Conservation (phyloP, 139 green algal species). For the Picochlorum sp. region DNA sequence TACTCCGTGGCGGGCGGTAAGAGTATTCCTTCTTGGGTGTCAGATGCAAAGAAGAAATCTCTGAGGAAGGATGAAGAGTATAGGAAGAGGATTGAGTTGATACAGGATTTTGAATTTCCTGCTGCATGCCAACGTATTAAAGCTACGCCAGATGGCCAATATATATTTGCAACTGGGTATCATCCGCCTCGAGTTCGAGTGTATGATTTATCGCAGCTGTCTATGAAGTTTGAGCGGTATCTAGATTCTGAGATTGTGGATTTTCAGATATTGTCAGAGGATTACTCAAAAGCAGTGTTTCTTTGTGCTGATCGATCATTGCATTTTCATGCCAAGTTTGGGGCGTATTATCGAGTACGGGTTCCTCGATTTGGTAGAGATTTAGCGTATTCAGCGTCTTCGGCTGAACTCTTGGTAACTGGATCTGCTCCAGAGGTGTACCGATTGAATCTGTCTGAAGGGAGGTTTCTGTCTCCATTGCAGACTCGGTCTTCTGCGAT, state of each 20-base stretch:
- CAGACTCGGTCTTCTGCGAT: slow-evolving; percentile 47
- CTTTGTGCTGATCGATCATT: slow-evolving; percentile 81
- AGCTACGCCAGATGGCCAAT: slow-evolving; percentile 74
- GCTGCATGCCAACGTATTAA: slow-evolving; percentile 77
- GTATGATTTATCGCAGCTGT: slow-evolving; percentile 90
- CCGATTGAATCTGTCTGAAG: slow-evolving; percentile 78
- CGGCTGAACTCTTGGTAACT: slow-evolving; percentile 74
- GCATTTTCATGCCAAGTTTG: slow-evolving; percentile 86
- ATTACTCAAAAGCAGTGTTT: slow-evolving; percentile 94
- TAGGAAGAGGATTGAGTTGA: slow-evolving; percentile 57
- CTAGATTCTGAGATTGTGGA: slow-evolving; percentile 90
- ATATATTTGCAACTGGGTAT: slow-evolving; percentile 76
- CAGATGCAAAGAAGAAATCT: slow-evolving; percentile 73
- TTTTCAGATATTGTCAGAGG: slow-evolving; percentile 85
- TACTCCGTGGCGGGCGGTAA: slow-evolving; percentile 86
- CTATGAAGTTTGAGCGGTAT: slow-evolving; percentile 94
- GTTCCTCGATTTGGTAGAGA: slow-evolving; percentile 65
- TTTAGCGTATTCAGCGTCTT: slow-evolving; percentile 67
- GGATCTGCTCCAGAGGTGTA: slow-evolving; percentile 64
- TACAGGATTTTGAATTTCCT: slow-evolving; percentile 88
- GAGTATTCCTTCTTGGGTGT: slow-evolving; percentile 79
- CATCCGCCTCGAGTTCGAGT: slow-evolving; percentile 61
- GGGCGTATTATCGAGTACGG: slow-evolving; percentile 75
- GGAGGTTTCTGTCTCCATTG: slow-evolving; percentile 78
- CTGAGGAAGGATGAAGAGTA: slow-evolving; percentile 80